A percentile compares a stretch with the other conserved stretches of the same genome.
Evolutionary conservation across 306 rosid species (phyloP).

Genomic region (Cicer yamashitae): DNA sequence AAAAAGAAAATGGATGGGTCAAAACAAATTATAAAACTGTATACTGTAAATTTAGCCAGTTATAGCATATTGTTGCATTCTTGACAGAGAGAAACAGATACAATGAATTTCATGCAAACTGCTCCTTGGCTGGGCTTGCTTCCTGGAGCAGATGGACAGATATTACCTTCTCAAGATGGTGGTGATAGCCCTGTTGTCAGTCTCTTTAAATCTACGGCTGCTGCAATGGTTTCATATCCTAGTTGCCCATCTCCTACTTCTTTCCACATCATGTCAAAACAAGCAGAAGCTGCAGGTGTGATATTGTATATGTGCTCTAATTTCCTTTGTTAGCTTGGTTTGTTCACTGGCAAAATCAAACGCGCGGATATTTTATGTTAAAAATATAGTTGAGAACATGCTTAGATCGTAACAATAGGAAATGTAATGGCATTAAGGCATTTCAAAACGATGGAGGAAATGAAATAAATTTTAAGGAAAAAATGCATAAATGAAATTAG

Average conservation of each 20-base stretch:
- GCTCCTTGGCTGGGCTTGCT: slow-evolving; percentile 97
- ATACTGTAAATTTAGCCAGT: slow-evolving; percentile 4
- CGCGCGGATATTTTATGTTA: slow-evolving; percentile 2
- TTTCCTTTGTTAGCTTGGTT: slow-evolving; percentile 36
- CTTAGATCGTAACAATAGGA: slow-evolving; percentile 14
- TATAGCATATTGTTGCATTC: slow-evolving; percentile 27
- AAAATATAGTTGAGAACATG: slow-evolving; percentile 28
- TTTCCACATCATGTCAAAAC: slow-evolving; percentile 86
- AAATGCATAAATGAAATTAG: slow-evolving; percentile 18
- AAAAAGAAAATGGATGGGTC: neutral
- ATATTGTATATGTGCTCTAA: slow-evolving; percentile 35
- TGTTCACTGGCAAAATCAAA: slow-evolving; percentile 19
- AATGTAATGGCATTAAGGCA: slow-evolving; percentile 24
- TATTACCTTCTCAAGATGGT: slow-evolving; percentile 79
- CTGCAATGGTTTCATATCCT: slow-evolving; percentile 75
- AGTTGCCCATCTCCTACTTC: slow-evolving; percentile 73
- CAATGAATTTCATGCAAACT: slow-evolving; percentile 91
- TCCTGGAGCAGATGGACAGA: slow-evolving; percentile 93
- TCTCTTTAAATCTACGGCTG: slow-evolving; percentile 82
- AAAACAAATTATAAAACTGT: slow-evolving; percentile 17
- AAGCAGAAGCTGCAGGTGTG: slow-evolving; percentile 99
- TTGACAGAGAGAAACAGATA: slow-evolving; percentile 85
- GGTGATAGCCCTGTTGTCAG: slow-evolving; percentile 92
- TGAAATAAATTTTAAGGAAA: slow-evolving; percentile 26
- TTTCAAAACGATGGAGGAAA: slow-evolving; percentile 31